Evolutionary conservation across 2,329 filamentous ascomycete species (phyloP).

Genomic region (Ophiostoma angusticollis): DNA sequence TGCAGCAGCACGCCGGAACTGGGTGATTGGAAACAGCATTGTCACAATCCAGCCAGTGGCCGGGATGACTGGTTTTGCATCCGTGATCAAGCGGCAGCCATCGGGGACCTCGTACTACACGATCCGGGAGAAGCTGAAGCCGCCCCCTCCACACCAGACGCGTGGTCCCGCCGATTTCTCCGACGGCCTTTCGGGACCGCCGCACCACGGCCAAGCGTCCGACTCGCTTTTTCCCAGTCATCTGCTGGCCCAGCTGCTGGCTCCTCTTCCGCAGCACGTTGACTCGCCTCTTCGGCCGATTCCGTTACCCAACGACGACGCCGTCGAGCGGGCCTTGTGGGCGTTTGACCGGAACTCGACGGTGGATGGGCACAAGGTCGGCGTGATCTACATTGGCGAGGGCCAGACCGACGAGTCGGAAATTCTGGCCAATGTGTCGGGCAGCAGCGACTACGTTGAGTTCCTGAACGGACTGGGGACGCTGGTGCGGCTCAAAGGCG

Average conservation of each 20-base stretch:
- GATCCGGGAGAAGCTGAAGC: slow-evolving; percentile 45
- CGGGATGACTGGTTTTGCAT: slow-evolving; percentile 51
- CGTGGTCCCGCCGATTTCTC: neutral
- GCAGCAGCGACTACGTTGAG: slow-evolving; percentile 75
- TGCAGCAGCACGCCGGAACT: slow-evolving; percentile 45
- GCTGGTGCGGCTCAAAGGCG: slow-evolving; percentile 65
- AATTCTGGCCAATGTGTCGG: slow-evolving; percentile 75
- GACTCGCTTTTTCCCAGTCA: slow-evolving; percentile 60
- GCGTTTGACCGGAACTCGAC: slow-evolving; percentile 79
- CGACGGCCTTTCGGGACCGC: slow-evolving; percentile 10
- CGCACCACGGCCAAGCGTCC: slow-evolving; percentile 31
- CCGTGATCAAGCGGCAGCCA: slow-evolving; percentile 58
- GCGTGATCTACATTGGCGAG: slow-evolving; percentile 84
- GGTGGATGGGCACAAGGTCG: slow-evolving; percentile 90
- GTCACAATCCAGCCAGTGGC: slow-evolving; percentile 58
- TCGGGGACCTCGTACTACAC: slow-evolving; percentile 51
- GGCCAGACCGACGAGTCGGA: slow-evolving; percentile 71
- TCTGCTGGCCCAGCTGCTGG: slow-evolving; percentile 55
- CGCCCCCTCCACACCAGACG: slow-evolving; percentile 42
- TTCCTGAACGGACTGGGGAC: slow-evolving; percentile 76
- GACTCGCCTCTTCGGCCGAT: slow-evolving; percentile 55
- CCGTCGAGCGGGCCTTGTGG: slow-evolving; percentile 59
- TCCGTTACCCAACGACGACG: slow-evolving; percentile 57
- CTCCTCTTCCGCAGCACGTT: slow-evolving; percentile 44
- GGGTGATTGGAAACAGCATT: slow-evolving; percentile 62